A percentile compares a stretch with the other conserved stretches of the same genome.
Conservation (phyloP, 345 rosid species). For the Luvunga scandens region DNA sequence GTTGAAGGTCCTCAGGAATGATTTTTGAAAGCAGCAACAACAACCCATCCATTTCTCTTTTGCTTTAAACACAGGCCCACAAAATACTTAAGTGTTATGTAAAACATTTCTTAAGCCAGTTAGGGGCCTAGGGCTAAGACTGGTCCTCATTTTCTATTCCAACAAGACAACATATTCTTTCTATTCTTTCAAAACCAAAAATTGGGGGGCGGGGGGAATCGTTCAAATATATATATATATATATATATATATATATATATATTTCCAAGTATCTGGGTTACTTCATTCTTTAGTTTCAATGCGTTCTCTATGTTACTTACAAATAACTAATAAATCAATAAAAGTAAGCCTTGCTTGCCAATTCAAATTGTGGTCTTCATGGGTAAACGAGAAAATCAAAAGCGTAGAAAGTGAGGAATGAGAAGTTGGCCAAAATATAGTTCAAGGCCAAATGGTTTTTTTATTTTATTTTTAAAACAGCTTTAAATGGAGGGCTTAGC, state of each 20-base stretch:
- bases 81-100: not conserved
- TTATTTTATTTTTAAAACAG: slow-evolving; percentile 1
- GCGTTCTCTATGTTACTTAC: not conserved
- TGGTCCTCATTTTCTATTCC: not conserved
- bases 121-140: slow-evolving; percentile 4
- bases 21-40: slow-evolving; percentile 20
- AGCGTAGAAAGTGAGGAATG: not conserved
- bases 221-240: too few relatives aligned
- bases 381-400: slow-evolving; percentile 22
- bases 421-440: slow-evolving; percentile 10
- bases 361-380: slow-evolving; percentile 22
- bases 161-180: not conserved
- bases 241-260: too few relatives aligned
- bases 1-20: slow-evolving; percentile 10
- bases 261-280: slow-evolving; percentile 1
- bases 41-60: slow-evolving; percentile 17
- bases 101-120: slow-evolving; percentile 10
- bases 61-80: slow-evolving; percentile 22
- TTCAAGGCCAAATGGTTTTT: slow-evolving; percentile 15
- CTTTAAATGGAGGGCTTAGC: slow-evolving; percentile 22
- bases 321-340: not conserved
- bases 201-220: too few relatives aligned
- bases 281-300: slow-evolving; percentile 4
- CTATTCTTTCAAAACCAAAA: too few relatives aligned
- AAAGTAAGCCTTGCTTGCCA: slow-evolving; percentile 9